phyloP scores from a whole-genome alignment of 176 grass and related monocot genomes.

The Raddia guianensis region DNA sequence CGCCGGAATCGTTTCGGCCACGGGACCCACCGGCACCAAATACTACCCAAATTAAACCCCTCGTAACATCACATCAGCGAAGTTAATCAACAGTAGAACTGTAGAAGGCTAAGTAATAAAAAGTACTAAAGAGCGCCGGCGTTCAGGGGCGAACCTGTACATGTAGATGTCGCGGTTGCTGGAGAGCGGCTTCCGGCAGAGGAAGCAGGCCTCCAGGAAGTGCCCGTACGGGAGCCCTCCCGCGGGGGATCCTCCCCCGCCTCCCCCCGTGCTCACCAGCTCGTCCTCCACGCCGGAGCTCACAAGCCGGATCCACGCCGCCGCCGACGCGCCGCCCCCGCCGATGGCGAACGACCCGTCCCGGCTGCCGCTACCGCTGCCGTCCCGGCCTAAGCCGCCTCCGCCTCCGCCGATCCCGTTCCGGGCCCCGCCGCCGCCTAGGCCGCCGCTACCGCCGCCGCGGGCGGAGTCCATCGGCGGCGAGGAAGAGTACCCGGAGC shows the following conservation, averaged over 20 bases:
- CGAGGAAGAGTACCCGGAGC: slow-evolving; percentile 22
- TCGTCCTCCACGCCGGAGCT: slow-evolving; percentile 61
- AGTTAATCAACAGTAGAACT: neutral
- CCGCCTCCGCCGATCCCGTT: slow-evolving; percentile 6
- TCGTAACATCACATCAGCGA: neutral
- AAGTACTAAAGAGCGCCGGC: too few relatives aligned
- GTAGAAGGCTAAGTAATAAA: too few relatives aligned
- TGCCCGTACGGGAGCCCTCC: slow-evolving; percentile 45
- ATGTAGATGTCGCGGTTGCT: slow-evolving; percentile 94
- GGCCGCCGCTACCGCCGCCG: neutral
- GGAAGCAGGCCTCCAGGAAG: slow-evolving; percentile 92
- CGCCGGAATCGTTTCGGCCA: slow-evolving; percentile 25
- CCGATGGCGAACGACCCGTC: slow-evolving; percentile 40
- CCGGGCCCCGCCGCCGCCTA: neutral
- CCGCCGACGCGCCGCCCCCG: slow-evolving; percentile 46
- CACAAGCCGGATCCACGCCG: slow-evolving; percentile 50
- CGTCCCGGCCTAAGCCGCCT: neutral
- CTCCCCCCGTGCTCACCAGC: neutral
- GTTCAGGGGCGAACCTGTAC: slow-evolving; percentile 67
- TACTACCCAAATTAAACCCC: neutral
- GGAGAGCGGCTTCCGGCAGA: slow-evolving; percentile 85
- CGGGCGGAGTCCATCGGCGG: slow-evolving; percentile 41
- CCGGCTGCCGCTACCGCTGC: slow-evolving; percentile 14
- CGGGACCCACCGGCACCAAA: slow-evolving; percentile 12
- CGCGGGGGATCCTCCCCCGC: neutral